Conservation (phyloP, 2,329 filamentous ascomycete genomes). For the Fragosphaeria purpurea region DNA sequence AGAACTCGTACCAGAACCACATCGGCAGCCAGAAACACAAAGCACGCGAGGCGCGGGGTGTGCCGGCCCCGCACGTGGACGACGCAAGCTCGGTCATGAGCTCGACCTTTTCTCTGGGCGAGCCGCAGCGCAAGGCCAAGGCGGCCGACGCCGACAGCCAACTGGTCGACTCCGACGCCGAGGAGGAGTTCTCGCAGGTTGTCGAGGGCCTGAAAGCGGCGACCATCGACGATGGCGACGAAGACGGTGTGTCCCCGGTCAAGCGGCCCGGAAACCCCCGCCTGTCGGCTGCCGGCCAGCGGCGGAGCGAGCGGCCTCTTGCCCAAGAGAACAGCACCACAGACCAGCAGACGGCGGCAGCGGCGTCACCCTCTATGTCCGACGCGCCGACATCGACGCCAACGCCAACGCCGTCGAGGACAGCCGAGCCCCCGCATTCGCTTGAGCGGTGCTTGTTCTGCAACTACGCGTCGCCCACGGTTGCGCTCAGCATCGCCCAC, state of each 20-base stretch:
- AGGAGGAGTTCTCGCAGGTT: conserved; percentile 67
- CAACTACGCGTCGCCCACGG: conserved; percentile 69
- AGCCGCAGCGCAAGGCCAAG: conserved; percentile 48
- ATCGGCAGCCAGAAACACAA: conserved; percentile 85
- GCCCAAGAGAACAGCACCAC: too few relatives aligned
- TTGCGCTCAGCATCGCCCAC: conserved; percentile 69
- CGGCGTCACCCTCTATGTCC: background rate
- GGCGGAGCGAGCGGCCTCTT: conserved; percentile 29
- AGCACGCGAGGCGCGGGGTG: conserved; percentile 44
- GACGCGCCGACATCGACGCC: conserved; percentile 15
- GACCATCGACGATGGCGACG: conserved; percentile 26
- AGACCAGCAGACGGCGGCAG: conserved; percentile 25
- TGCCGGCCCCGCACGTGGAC: conserved; percentile 41
- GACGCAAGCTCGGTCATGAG: conserved; percentile 76
- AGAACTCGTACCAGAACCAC: conserved; percentile 93
- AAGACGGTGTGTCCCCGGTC: conserved; percentile 38
- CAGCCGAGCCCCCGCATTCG: conserved; percentile 29
- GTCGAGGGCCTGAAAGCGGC: conserved; percentile 68
- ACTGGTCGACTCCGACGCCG: conserved; percentile 53
- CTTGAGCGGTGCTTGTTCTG: conserved; percentile 73
- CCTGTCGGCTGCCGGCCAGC: conserved; percentile 27
- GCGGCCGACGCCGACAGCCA: conserved; percentile 27
- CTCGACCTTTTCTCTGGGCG: conserved; percentile 83
- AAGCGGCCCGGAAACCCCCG: conserved; percentile 45
- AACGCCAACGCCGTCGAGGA: conserved; percentile 18